A percentile compares a stretch with the other conserved stretches of the same genome.
Conservation (phyloP, 139 green algal species). For the Zygnema cylindricum region DNA sequence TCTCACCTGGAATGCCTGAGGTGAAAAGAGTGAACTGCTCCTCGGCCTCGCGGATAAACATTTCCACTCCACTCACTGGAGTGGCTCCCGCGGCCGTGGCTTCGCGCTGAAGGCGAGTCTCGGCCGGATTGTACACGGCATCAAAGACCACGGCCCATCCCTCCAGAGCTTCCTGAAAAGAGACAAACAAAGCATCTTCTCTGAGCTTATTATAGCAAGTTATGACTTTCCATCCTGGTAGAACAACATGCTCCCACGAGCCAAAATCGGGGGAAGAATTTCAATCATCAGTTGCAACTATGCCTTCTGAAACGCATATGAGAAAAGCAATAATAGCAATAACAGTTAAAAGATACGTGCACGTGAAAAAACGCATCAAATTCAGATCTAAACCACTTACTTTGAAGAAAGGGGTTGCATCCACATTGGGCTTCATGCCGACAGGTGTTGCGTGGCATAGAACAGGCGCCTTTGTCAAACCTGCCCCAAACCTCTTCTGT, state of each 20-base stretch:
- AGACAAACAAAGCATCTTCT: too few relatives aligned
- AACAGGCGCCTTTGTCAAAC: slow-evolving; percentile 61
- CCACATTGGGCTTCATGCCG: slow-evolving; percentile 84
- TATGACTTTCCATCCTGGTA: too few relatives aligned
- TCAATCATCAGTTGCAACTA: too few relatives aligned
- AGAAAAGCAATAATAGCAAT: too few relatives aligned
- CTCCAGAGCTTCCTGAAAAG: not conserved
- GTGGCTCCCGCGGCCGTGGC: slow-evolving; percentile 59
- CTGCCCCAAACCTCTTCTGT: not conserved
- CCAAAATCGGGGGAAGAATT: too few relatives aligned
- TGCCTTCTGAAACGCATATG: too few relatives aligned
- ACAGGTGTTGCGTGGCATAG: slow-evolving; percentile 91
- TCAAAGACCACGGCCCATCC: slow-evolving; percentile 86
- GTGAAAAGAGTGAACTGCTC: slow-evolving; percentile 88
- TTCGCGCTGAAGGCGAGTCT: slow-evolving; percentile 74
- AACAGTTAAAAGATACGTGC: too few relatives aligned
- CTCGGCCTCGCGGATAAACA: slow-evolving; percentile 97
- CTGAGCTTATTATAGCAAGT: too few relatives aligned
- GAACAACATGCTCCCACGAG: too few relatives aligned
- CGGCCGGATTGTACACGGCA: slow-evolving; percentile 93
- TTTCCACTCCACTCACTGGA: slow-evolving; percentile 79
- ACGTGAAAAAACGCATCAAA: too few relatives aligned
- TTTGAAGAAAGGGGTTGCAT: slow-evolving; percentile 20
- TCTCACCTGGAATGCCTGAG: not conserved
- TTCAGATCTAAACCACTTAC: not conserved